phyloP scores from a whole-genome alignment of 768 basidiomycete species.

The Kwoniella dejecticola region DNA sequence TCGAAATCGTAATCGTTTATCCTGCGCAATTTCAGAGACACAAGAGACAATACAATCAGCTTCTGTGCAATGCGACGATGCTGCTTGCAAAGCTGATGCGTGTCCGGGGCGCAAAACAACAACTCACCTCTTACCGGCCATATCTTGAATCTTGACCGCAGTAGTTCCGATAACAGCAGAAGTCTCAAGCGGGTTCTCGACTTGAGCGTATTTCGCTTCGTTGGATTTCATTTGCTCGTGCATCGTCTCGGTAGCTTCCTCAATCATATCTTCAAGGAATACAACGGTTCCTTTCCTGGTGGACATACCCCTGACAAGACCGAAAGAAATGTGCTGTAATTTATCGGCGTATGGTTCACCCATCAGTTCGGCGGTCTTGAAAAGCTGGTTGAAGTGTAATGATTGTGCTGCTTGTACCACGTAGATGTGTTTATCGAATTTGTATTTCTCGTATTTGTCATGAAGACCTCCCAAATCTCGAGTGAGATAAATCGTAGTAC shows the following conservation, averaged over 20 bases:
- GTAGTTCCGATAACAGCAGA: constrained; percentile 86
- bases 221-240: constrained; percentile 96
- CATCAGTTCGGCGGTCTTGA: constrained; percentile 90
- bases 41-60: background rate
- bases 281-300: constrained; percentile 84
- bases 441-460: constrained; percentile 88
- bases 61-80: no score
- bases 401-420: constrained; percentile 74
- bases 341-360: constrained; percentile 79
- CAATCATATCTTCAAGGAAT: constrained; percentile 80
- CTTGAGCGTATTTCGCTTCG: constrained; percentile 82
- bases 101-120: no score
- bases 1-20: constrained; percentile 96
- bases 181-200: constrained; percentile 81
- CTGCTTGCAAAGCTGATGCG: no score
- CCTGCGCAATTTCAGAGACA: constrained; percentile 57
- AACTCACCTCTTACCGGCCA: constrained; percentile 86
- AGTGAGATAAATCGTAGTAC: constrained; percentile 89
- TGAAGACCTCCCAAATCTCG: constrained; percentile 93
- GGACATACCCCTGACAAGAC: constrained; percentile 87
- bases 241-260: constrained; percentile 85
- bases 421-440: constrained; percentile 90
- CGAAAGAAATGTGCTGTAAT: constrained; percentile 77
- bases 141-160: constrained; percentile 96
- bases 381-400: constrained; percentile 87